Percentiles rank a stretch among this genome's conserved stretches.
These are phyloP conservation scores for Neofusicoccum parvum DNA, from an alignment of 2,329 filamentous ascomycete genomes.

Conservation along the genomic window DNA sequence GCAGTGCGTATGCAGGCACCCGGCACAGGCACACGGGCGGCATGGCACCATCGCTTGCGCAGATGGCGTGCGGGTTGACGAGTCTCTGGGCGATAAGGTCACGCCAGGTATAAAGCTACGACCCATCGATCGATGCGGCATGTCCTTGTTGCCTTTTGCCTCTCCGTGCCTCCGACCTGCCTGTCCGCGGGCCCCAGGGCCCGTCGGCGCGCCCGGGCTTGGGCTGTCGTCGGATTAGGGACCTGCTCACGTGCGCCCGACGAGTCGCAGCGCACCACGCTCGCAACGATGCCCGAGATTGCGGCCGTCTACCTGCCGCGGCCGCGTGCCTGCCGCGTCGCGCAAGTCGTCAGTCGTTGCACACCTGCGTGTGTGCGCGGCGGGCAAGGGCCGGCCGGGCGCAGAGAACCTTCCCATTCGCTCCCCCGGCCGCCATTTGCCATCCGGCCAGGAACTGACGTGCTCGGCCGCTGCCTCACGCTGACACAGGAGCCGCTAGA, in stretches of 20 bases:
- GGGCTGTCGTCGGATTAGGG: conserved; percentile 5
- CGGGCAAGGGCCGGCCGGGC: neutral
- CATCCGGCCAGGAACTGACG: conserved; percentile 14
- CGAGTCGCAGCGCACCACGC: neutral
- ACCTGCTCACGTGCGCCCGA: neutral
- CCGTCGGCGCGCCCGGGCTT: neutral
- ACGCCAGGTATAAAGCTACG: conserved; percentile 10
- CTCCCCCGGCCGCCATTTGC: neutral
- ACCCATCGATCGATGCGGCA: neutral
- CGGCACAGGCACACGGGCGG: neutral
- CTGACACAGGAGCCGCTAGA: conserved; percentile 14
- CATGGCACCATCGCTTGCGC: conserved; percentile 4
- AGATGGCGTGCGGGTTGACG: conserved; percentile 14
- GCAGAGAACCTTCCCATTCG: neutral
- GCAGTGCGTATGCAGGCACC: conserved; percentile 5
- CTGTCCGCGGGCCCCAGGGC: neutral
- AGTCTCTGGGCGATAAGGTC: neutral
- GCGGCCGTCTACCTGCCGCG: neutral
- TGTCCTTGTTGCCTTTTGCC: conserved; percentile 8
- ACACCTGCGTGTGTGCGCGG: neutral
- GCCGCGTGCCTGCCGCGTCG: neutral
- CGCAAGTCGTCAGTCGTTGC: neutral
- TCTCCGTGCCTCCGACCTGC: neutral
- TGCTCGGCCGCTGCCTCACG: conserved; percentile 16
- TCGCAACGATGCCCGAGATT: conserved; percentile 15